Evolutionary conservation across 345 rosid genomes (phyloP).

Genomic region (Syzygium grande): DNA sequence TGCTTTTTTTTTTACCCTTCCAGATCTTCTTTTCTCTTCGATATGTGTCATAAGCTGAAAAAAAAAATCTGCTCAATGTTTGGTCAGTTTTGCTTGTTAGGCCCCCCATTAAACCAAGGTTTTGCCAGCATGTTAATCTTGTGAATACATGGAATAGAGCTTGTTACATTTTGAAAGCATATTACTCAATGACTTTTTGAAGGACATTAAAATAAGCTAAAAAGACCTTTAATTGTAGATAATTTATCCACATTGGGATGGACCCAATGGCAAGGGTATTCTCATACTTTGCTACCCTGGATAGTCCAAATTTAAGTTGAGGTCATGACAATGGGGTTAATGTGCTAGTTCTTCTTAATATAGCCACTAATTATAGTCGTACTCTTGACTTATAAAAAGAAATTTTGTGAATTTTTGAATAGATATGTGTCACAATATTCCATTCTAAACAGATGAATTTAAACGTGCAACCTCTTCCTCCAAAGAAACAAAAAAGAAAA

Average conservation of each 20-base stretch:
- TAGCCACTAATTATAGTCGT: not conserved
- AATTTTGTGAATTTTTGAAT: too few relatives aligned
- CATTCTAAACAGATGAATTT: not conserved
- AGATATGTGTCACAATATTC: not conserved
- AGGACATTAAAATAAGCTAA: not conserved
- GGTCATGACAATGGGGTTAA: not conserved
- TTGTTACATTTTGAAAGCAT: not conserved
- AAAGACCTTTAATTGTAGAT: too few relatives aligned
- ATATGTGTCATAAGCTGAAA: not conserved
- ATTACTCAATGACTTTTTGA: not conserved
- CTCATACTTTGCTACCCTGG: too few relatives aligned
- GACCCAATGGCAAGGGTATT: too few relatives aligned
- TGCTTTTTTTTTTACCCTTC: not conserved
- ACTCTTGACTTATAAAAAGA: not conserved
- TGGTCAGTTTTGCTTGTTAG: not conserved
- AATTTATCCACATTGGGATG: too few relatives aligned
- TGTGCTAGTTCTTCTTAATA: not conserved
- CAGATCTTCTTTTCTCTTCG: not conserved
- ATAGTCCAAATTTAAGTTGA: too few relatives aligned
- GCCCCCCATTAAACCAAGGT: not conserved
- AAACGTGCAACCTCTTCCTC: not conserved
- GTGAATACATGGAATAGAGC: not conserved
- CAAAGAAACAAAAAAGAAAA: too few relatives aligned
- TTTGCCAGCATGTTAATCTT: not conserved
- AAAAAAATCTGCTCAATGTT: not conserved